Evolutionary conservation across 2,329 filamentous ascomycete genomes (phyloP).

Genomic region (Epichloe brachyelytri): DNA sequence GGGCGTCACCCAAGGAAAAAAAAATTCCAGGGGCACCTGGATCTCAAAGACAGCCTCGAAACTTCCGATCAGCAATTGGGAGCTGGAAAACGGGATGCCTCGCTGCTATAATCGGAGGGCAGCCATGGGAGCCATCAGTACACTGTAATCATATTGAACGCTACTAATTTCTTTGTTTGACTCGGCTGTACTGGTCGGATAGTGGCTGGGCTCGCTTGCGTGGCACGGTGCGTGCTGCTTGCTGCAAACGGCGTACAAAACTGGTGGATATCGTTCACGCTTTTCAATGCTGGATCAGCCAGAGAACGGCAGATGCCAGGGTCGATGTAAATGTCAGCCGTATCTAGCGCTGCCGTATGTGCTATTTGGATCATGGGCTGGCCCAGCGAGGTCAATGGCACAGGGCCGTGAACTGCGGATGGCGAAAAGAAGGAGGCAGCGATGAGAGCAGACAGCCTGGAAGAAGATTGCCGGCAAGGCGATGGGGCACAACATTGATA

Average conservation of each 20-base stretch:
- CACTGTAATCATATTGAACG: conserved; percentile 6
- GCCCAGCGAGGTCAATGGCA: conserved; percentile 4
- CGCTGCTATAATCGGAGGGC: not conserved
- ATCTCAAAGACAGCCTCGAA: not conserved
- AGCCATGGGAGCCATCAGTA: not conserved
- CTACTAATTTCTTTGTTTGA: not conserved
- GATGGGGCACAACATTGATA: not conserved
- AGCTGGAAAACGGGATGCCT: not conserved
- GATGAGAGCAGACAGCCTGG: not conserved
- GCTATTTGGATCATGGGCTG: conserved; percentile 4
- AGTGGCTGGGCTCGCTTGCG: not conserved
- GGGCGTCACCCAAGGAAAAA: too few species aligned
- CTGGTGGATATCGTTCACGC: not conserved
- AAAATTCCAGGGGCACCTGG: not conserved
- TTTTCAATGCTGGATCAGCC: not conserved
- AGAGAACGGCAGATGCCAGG: not conserved
- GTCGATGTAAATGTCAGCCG: not conserved
- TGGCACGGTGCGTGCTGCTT: not conserved
- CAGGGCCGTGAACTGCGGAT: not conserved
- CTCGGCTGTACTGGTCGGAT: not conserved
- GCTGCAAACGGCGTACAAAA: not conserved
- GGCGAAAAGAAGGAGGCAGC: not conserved
- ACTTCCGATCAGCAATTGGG: not conserved
- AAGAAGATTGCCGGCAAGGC: not conserved
- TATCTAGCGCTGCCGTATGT: not conserved